Evolutionary conservation across 2,329 filamentous ascomycete genomes (phyloP).

Genomic region (Xylariaceae sp.): DNA sequence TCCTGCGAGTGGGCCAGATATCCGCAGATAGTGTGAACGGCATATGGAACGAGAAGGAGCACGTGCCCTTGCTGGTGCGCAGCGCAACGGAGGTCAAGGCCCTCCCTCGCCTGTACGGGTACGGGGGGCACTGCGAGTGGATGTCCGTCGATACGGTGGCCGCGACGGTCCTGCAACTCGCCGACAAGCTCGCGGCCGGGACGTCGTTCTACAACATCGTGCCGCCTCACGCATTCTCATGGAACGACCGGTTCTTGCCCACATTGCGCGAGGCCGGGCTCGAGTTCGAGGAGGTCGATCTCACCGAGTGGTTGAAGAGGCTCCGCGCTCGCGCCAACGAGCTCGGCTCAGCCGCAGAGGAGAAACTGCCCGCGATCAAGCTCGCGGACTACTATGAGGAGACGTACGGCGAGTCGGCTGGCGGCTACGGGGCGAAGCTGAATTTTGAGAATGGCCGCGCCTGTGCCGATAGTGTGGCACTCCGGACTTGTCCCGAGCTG

Average conservation of each 20-base stretch:
- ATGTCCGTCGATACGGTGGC: slow-evolving; percentile 44
- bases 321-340: slow-evolving; percentile 36
- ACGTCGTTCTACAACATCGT: slow-evolving; percentile 37
- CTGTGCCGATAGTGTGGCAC: slow-evolving; percentile 33
- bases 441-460: slow-evolving; percentile 32
- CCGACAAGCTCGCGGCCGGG: slow-evolving; percentile 21
- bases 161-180: slow-evolving; percentile 33
- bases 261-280: slow-evolving; percentile 42
- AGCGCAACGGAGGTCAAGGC: slow-evolving; percentile 32
- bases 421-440: slow-evolving; percentile 18
- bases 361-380: slow-evolving; percentile 35
- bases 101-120: slow-evolving; percentile 34
- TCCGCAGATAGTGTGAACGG: slow-evolving; percentile 42
- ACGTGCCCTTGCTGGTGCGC: slow-evolving; percentile 37
- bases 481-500: slow-evolving; percentile 35
- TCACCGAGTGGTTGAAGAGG: slow-evolving; percentile 44
- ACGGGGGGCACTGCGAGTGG: slow-evolving; percentile 40
- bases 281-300: slow-evolving; percentile 43
- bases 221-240: slow-evolving; percentile 44
- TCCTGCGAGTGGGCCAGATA: slow-evolving; percentile 47
- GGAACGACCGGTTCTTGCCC: slow-evolving; percentile 43
- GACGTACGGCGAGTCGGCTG: slow-evolving; percentile 26
- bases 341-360: slow-evolving; percentile 36
- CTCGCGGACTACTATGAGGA: slow-evolving; percentile 37
- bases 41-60: slow-evolving; percentile 41